Conservation (phyloP, 2,329 filamentous ascomycete genomes). For the Aspergillus pseudonomiae region DNA sequence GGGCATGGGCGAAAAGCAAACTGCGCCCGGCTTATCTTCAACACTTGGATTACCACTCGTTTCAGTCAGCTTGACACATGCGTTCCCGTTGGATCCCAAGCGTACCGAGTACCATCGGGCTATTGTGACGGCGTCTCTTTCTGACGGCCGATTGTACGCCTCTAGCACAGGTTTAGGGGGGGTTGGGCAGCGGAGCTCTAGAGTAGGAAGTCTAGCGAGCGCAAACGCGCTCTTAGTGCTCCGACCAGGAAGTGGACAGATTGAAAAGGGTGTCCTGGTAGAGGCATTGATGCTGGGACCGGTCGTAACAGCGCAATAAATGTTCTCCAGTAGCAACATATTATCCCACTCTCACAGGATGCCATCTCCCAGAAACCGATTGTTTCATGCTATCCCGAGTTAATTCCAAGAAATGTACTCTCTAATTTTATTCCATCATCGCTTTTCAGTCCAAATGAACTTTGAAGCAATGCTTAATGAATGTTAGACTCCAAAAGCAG, state of each 20-base stretch:
- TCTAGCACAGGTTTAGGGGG: slow-evolving; percentile 74
- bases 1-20: slow-evolving; percentile 55
- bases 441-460: neutral
- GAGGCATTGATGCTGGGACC: slow-evolving; percentile 78
- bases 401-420: neutral
- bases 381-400: neutral
- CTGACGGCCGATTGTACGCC: slow-evolving; percentile 71
- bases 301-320: slow-evolving; percentile 34
- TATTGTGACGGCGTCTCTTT: slow-evolving; percentile 63
- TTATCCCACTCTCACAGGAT: slow-evolving; percentile 23
- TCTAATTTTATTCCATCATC: neutral
- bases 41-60: slow-evolving; percentile 71
- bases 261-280: slow-evolving; percentile 70
- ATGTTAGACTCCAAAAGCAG: neutral
- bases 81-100: slow-evolving; percentile 72
- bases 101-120: slow-evolving; percentile 91
- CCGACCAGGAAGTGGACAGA: slow-evolving; percentile 49
- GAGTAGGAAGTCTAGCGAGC: slow-evolving; percentile 82
- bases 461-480: neutral
- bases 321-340: neutral
- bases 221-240: slow-evolving; percentile 84
- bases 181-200: slow-evolving; percentile 75
- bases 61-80: slow-evolving; percentile 70
- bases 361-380: slow-evolving; percentile 36
- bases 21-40: slow-evolving; percentile 49